phyloP scores from a whole-genome alignment of 73 alveolate species.

The Tetrahymena malaccensis region DNA sequence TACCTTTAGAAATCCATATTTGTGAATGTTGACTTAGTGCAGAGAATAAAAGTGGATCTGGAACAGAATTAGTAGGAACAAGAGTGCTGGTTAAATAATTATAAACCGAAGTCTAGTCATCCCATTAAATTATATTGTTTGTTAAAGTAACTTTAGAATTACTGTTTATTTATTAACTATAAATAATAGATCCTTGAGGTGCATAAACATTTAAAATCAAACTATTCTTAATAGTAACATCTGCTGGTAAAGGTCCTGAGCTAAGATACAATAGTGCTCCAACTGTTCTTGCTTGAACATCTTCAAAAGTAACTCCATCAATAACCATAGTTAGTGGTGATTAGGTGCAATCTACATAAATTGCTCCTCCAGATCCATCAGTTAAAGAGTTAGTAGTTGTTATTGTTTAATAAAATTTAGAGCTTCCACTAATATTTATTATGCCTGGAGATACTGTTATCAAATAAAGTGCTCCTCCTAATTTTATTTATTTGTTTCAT shows the following conservation, averaged over 20 bases:
- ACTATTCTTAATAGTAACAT: background rate
- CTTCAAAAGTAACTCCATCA: background rate
- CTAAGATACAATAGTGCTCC: background rate
- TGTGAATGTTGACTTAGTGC: background rate
- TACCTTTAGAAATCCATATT: background rate
- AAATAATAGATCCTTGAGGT: background rate
- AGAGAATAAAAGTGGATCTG: background rate
- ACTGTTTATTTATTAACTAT: background rate
- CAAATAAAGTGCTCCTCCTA: background rate
- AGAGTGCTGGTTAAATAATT: background rate
- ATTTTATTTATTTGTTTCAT: background rate
- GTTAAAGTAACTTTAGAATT: background rate
- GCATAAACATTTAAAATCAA: background rate
- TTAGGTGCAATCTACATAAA: background rate
- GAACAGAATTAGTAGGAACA: background rate
- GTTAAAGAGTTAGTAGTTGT: background rate
- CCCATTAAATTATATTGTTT: background rate
- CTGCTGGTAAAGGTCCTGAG: background rate
- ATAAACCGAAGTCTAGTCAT: background rate
- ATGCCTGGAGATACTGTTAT: background rate
- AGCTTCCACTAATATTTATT: background rate
- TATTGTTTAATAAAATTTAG: background rate
- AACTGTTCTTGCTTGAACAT: background rate
- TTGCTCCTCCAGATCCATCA: background rate
- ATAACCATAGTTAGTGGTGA: background rate